A percentile compares a stretch with the other conserved stretches of the same genome.
Conservation (phyloP, 2,329 filamentous ascomycete genomes). For the Apiospora pterosperma region DNA sequence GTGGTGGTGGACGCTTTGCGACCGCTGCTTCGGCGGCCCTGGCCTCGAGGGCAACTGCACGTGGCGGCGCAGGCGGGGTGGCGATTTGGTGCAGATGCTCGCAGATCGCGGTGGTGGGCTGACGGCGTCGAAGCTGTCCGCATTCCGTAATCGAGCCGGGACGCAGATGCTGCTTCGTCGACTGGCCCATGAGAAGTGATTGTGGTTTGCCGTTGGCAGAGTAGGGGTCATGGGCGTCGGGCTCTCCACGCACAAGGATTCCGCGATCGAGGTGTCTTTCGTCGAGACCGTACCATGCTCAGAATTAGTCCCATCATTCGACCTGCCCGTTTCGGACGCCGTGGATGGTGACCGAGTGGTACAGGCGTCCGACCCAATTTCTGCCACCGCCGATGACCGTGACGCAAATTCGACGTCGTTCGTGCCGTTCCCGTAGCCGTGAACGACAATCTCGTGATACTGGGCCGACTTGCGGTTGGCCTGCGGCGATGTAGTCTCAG, state of each 20-base stretch:
- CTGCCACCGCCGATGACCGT: neutral
- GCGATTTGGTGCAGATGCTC: neutral
- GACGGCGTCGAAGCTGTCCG: neutral
- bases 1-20: conserved; percentile 7
- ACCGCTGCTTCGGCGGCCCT: conserved; percentile 6
- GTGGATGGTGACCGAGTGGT: neutral
- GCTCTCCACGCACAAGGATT: neutral
- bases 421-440: neutral
- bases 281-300: neutral
- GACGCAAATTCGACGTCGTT: neutral
- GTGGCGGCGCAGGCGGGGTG: neutral
- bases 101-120: neutral
- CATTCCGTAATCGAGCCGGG: neutral
- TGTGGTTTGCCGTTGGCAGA: neutral
- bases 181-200: neutral
- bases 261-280: neutral
- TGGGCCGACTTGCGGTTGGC: neutral
- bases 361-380: neutral
- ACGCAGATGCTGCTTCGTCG: conserved; percentile 4
- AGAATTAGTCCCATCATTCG: neutral
- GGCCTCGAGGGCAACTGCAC: conserved; percentile 4
- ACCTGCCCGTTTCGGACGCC: neutral
- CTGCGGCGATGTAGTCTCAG: neutral
- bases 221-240: neutral
- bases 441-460: neutral